Evolutionary conservation across 2,329 filamentous ascomycete genomes (phyloP).

Genomic region (Cucurbitaria berberidis): DNA sequence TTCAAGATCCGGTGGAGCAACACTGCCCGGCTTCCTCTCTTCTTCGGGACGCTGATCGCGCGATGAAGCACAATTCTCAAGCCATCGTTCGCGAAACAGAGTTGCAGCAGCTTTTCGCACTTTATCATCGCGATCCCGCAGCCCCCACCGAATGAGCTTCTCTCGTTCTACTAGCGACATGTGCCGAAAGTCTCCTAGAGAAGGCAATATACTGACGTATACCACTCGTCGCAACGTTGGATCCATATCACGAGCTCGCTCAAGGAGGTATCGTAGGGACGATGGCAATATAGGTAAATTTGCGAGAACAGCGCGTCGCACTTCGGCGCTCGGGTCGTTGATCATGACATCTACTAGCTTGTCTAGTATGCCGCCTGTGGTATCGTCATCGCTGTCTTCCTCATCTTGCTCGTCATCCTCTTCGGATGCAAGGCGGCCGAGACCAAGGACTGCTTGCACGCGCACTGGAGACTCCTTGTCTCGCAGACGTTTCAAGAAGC

Average conservation of each 20-base stretch:
- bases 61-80: slow-evolving; percentile 85
- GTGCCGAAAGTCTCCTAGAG: slow-evolving; percentile 91
- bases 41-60: slow-evolving; percentile 65
- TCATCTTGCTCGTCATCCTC: slow-evolving; percentile 67
- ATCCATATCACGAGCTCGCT: slow-evolving; percentile 89
- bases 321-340: slow-evolving; percentile 93
- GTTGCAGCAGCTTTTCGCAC: slow-evolving; percentile 90
- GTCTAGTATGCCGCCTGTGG: slow-evolving; percentile 73
- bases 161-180: slow-evolving; percentile 92
- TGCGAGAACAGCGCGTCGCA: slow-evolving; percentile 82
- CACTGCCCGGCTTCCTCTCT: slow-evolving; percentile 55
- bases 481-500: slow-evolving; percentile 81
- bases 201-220: slow-evolving; percentile 85
- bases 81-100: slow-evolving; percentile 94
- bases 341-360: slow-evolving; percentile 88
- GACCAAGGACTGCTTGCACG: slow-evolving; percentile 86
- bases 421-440: slow-evolving; percentile 79
- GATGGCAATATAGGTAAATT: slow-evolving; percentile 86
- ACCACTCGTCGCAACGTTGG: slow-evolving; percentile 81
- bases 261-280: slow-evolving; percentile 85
- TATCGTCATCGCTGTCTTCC: slow-evolving; percentile 71
- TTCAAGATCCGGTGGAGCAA: slow-evolving; percentile 65
- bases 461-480: slow-evolving; percentile 95
- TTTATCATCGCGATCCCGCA: slow-evolving; percentile 91
- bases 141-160: slow-evolving; percentile 91